phyloP scores from a whole-genome alignment of 2,329 filamentous ascomycete genomes.

The Gaeumannomyces sp. region DNA sequence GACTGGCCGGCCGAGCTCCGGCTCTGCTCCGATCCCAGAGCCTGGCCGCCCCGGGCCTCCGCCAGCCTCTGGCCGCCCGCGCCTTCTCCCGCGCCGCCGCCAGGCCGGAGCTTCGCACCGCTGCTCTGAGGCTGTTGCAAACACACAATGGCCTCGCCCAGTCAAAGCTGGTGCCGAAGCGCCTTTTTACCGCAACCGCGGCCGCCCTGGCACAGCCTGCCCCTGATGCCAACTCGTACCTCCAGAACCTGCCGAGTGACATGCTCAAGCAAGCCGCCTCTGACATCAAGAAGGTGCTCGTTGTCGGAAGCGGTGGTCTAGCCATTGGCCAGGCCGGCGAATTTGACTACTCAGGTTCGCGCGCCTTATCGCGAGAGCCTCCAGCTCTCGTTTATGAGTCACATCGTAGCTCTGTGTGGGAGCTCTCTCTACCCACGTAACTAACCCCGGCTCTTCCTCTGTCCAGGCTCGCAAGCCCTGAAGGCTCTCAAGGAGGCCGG shows the following conservation, averaged over 20 bases:
- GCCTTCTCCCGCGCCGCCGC: slow-evolving; percentile 26
- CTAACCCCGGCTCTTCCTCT: slow-evolving; percentile 2
- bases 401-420: slow-evolving; percentile 11
- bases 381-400: slow-evolving; percentile 20
- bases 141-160: slow-evolving; percentile 13
- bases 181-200: slow-evolving; percentile 41
- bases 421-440: background rate
- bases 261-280: slow-evolving; percentile 75
- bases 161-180: slow-evolving; percentile 26
- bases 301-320: slow-evolving; percentile 91
- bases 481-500: slow-evolving; percentile 96
- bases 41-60: slow-evolving; percentile 36
- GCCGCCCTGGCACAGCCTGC: slow-evolving; percentile 54
- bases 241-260: slow-evolving; percentile 84
- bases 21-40: slow-evolving; percentile 50
- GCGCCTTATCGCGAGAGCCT: slow-evolving; percentile 8
- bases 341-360: slow-evolving; percentile 95
- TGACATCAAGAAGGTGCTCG: slow-evolving; percentile 92
- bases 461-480: slow-evolving; percentile 81
- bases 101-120: slow-evolving; percentile 14
- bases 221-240: slow-evolving; percentile 78
- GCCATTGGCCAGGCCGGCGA: slow-evolving; percentile 97
- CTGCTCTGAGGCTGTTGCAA: slow-evolving; percentile 17
- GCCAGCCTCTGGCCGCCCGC: slow-evolving; percentile 36
- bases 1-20: slow-evolving; percentile 50